Percentiles rank a stretch among this genome's conserved stretches.
These are phyloP conservation scores for Malus orientalis DNA, from an alignment of 306 rosid genomes.

Conservation along the genomic window DNA sequence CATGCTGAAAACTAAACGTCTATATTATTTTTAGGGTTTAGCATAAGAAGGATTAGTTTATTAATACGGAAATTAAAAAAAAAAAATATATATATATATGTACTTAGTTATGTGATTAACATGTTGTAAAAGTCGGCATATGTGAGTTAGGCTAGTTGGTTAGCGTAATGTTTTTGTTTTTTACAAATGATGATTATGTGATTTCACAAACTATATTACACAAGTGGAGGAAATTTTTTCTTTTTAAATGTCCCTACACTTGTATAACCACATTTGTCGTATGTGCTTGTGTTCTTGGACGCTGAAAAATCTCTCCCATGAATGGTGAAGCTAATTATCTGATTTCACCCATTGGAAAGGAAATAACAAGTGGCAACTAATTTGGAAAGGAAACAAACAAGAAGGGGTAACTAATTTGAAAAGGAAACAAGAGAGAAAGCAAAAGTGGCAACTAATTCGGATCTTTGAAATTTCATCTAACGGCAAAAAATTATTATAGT, in stretches of 20 bases:
- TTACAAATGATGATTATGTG: too few species aligned
- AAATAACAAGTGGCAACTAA: neutral
- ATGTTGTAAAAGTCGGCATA: neutral
- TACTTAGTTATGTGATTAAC: neutral
- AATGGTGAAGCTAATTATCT: slow-evolving; percentile 12
- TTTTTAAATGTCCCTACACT: too few species aligned
- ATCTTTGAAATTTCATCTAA: too few species aligned
- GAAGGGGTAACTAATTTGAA: neutral
- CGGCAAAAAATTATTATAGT: too few species aligned
- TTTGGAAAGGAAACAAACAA: neutral
- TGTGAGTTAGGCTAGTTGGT: too few species aligned
- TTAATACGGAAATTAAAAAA: neutral
- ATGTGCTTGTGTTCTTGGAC: too few species aligned
- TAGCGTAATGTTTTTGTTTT: too few species aligned
- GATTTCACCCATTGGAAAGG: neutral
- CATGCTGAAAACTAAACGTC: slow-evolving; percentile 5
- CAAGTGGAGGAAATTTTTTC: too few species aligned
- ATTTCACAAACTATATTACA: too few species aligned
- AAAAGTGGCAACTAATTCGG: neutral
- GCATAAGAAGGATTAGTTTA: neutral
- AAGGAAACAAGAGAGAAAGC: neutral
- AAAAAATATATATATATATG: neutral
- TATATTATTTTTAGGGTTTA: slow-evolving; percentile 28
- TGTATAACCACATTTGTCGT: too few species aligned
- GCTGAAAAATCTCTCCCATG: neutral